A percentile compares a stretch with the other conserved stretches of the same genome.
Conservation (phyloP, 2,329 filamentous ascomycete genomes). For the Exophiala sp. region DNA sequence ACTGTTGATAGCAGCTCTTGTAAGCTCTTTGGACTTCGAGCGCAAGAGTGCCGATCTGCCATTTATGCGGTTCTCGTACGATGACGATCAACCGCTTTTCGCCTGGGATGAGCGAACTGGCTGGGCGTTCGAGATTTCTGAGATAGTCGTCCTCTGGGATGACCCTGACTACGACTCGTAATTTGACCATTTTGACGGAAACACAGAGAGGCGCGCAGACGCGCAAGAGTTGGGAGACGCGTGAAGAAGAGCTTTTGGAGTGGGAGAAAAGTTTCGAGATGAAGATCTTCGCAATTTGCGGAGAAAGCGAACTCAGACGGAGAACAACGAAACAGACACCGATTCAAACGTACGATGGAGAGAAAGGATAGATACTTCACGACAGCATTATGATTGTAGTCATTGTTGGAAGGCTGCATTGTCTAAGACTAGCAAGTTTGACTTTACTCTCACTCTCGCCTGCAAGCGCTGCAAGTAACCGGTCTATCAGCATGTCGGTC, state of each 20-base stretch:
- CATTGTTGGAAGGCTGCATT: background rate
- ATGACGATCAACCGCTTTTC: constrained; percentile 25
- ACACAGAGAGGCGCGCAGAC: background rate
- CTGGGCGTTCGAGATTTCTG: constrained; percentile 5
- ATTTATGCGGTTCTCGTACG: constrained; percentile 26
- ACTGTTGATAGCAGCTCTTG: constrained; percentile 26
- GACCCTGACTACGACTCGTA: constrained; percentile 26
- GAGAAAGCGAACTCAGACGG: background rate
- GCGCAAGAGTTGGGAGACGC: background rate
- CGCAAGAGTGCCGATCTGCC: constrained; percentile 26
- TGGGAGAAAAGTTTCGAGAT: constrained; percentile 4
- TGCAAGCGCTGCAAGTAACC: background rate
- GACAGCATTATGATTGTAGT: background rate
- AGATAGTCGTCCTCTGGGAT: constrained; percentile 27
- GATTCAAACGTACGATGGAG: background rate
- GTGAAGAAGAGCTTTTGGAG: constrained; percentile 2
- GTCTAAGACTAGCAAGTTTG: too few relatives aligned
- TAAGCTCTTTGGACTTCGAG: constrained; percentile 25
- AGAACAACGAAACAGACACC: too few relatives aligned
- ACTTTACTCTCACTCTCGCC: background rate
- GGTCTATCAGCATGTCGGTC: background rate
- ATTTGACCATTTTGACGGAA: constrained; percentile 26
- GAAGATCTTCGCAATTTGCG: background rate
- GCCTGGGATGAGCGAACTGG: constrained; percentile 3
- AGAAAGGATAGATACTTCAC: too few relatives aligned